phyloP scores from a whole-genome alignment of 257 asterid genomes.

The Solanum chilense region DNA sequence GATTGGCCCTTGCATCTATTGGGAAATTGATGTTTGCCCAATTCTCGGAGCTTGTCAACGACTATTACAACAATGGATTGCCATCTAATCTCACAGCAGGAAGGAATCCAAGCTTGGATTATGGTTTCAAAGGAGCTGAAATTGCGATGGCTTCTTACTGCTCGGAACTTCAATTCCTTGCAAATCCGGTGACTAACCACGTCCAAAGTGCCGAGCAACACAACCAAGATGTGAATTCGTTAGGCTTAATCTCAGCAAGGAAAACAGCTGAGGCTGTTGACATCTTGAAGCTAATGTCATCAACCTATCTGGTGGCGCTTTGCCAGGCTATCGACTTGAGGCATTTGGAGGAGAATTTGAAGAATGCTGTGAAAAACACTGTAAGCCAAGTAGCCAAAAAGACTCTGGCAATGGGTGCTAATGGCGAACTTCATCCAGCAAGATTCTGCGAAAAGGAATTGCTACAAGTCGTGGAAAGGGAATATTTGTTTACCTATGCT shows the following conservation, averaged over 20 bases:
- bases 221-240: conserved; percentile 45
- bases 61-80: conserved; percentile 33
- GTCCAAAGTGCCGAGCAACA: conserved; percentile 47
- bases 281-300: conserved; percentile 34
- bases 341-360: conserved; percentile 36
- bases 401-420: conserved; percentile 23
- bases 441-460: conserved; percentile 40
- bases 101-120: conserved; percentile 41
- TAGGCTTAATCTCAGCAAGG: conserved; percentile 36
- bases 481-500: conserved; percentile 21
- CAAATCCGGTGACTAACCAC: conserved; percentile 38
- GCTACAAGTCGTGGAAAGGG: conserved; percentile 32
- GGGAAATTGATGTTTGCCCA: conserved; percentile 43
- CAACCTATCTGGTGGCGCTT: conserved; percentile 30
- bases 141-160: conserved; percentile 46
- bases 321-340: conserved; percentile 39
- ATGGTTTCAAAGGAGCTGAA: conserved; percentile 40
- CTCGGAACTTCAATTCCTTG: conserved; percentile 39
- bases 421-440: conserved; percentile 42
- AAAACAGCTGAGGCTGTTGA: conserved; percentile 37
- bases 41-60: conserved; percentile 40
- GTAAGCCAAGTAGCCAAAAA: conserved; percentile 38
- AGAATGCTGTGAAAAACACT: conserved; percentile 20
- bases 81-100: conserved; percentile 40
- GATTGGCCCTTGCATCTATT: conserved; percentile 34